Conservation (phyloP, 225 moss, liverwort and hornwort genomes). For the Takakia lepidozioides region DNA sequence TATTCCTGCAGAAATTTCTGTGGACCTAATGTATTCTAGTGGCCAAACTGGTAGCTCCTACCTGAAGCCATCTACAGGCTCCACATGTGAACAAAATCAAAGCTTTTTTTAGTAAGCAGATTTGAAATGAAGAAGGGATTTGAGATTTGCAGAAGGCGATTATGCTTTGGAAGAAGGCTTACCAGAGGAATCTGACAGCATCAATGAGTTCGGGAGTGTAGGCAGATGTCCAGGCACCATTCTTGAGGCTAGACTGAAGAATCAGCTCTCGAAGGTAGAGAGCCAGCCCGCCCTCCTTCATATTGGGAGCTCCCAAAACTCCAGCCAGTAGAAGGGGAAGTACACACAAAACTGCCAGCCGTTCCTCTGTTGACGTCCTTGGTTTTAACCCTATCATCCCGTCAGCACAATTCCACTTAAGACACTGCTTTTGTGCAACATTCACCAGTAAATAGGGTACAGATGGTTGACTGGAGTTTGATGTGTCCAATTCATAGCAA, state of each 20-base stretch:
- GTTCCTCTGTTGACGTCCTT: constrained; percentile 81
- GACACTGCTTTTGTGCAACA: too few relatives aligned
- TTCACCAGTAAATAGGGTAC: too few relatives aligned
- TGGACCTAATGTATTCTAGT: too few relatives aligned
- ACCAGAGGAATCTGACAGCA: constrained; percentile 91
- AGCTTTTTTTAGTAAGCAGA: too few relatives aligned
- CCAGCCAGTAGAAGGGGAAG: constrained; percentile 89
- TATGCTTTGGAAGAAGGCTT: constrained; percentile 8
- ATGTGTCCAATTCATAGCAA: too few relatives aligned
- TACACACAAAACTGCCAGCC: constrained; percentile 79
- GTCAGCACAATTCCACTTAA: too few relatives aligned
- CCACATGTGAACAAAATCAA: not conserved
- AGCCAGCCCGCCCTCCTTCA: constrained; percentile 52
- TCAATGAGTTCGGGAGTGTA: constrained; percentile 80
- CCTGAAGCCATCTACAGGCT: too few relatives aligned
- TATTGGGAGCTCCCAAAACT: constrained; percentile 73
- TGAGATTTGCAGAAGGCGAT: not conserved
- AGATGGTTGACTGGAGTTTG: too few relatives aligned
- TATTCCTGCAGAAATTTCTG: too few relatives aligned
- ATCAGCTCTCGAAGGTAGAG: constrained; percentile 82
- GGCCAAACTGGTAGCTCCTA: too few relatives aligned
- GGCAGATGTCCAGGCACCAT: constrained; percentile 60
- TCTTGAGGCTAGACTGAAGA: constrained; percentile 73
- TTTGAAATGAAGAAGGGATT: too few relatives aligned
- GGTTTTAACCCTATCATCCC: constrained; percentile 74